Evolutionary conservation across 371 early-diverging fungal genomes (phyloP), one percentile per base, ranked within the genome.

Genomic region (Lichtheimia hyalospora): DNA sequence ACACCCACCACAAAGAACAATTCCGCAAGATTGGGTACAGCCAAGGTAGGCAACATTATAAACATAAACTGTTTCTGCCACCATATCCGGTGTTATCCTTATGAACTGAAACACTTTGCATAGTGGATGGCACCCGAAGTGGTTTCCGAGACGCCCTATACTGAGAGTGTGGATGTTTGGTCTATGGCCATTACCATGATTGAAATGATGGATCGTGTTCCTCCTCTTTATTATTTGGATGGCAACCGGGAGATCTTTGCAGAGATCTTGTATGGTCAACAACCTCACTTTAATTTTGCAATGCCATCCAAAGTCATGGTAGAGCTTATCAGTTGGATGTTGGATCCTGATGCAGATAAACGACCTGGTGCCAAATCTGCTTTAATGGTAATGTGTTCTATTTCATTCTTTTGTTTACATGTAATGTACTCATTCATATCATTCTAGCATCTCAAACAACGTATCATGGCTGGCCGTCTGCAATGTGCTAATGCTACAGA

Each of bases 121-220:
- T 63, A 75, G 71, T 80, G 81, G 81, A 80, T 80, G 81, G 77
- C 81, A 20, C 81, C 81, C 24, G 81, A 80, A 65, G 77, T 80
- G 0, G 69, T 80, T n/a, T 60, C 66, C 16, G 75, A 75, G 58
- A 59, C 60, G 21, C 53, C 68, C 5, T 80, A 80, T 49, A 71
- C 62, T 34, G 77, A 72, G 39, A 74, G 70, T 43, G 77, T 77
- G 14, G 81, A 80, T 66, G 52, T 77, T 23, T 80, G 81, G 81
- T 77, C 77, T 16, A 61, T 77, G 40, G 81, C 68, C n/a, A 77
- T 80, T 49, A 77, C 81, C 3, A 71, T 76, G 57, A 77, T 80
- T 55, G 81, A 80, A 58, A 80, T 80, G 77, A 80, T 77, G 73
- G 81, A 80, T 55, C 71, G 77, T 54, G 77, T 77, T 3, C 81